phyloP scores from a whole-genome alignment of 169 alveolate genomes.

The Plasmodium fragile region DNA sequence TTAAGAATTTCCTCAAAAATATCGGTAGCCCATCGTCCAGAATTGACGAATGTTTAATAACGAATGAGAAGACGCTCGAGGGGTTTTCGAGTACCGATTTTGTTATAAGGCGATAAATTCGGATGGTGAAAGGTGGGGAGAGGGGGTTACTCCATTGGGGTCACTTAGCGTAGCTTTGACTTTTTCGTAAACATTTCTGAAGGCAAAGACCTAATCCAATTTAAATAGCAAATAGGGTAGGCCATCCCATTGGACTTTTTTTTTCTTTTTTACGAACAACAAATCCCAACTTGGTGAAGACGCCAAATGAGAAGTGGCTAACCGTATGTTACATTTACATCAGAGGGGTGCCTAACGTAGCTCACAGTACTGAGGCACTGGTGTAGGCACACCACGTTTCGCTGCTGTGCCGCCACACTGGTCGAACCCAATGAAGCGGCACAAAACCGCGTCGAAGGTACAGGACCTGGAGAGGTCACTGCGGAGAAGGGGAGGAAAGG shows the following conservation, averaged over 20 bases:
- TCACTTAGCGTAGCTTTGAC: neutral
- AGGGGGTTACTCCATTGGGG: neutral
- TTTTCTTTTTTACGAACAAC: neutral
- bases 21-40: slow-evolving; percentile 85
- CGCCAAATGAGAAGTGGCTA: neutral
- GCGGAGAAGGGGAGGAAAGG: slow-evolving; percentile 50
- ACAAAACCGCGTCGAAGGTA: neutral
- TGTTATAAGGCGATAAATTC: slow-evolving; percentile 22
- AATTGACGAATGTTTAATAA: slow-evolving; percentile 79
- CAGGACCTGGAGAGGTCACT: slow-evolving; percentile 30
- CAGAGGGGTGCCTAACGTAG: neutral
- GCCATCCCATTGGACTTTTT: neutral
- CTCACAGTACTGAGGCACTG: neutral
- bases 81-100: slow-evolving; percentile 24
- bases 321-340: neutral
- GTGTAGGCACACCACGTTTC: neutral
- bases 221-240: neutral
- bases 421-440: slow-evolving; percentile 11
- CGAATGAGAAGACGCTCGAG: slow-evolving; percentile 59
- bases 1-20: slow-evolving; percentile 78
- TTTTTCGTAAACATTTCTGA: neutral
- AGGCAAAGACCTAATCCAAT: neutral
- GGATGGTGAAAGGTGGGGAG: neutral
- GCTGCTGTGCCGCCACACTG: neutral
- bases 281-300: neutral